Evolutionary conservation across 163 green algal species (phyloP), one percentile per base, ranked within the genome.

Genomic region (Chlamydomonas reinhardtii): DNA sequence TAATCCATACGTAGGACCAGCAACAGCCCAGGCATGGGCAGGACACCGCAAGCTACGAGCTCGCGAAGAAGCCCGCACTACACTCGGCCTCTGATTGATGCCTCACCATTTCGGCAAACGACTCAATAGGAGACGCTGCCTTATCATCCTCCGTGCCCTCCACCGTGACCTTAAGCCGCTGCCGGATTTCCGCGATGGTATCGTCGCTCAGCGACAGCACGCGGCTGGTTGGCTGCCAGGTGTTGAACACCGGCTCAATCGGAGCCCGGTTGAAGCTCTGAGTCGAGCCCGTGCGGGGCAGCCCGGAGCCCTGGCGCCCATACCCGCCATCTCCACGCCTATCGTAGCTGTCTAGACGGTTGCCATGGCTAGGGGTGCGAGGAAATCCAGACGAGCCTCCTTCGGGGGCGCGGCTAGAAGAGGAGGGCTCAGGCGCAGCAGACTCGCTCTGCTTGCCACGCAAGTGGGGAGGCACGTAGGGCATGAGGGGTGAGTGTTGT

Each of bases 71-170:
- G 12, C 14, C 12, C 12, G 14, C 48, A 19, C 48, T 56, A 2
- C 9, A 17, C 14, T 56, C 2, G 12, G 48, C 52, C n/a, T n/a
- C 31, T 64, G 19, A 73, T 66, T 22, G 24, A 29, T 6, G 6
- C 20, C 91, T 76, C 88, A 97, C 94, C 95, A 98, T 98, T 73
- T 98, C 96, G 32, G 95, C 89, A 85, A 98, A 98, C 1, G 91
- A 94, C 86, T 98, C 96, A 48, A 98, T 94, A 19, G 96, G 93
- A 4, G 90, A 70, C 11, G 83, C 39, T 9, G 88, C 77, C 20
- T 39, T 54, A 75, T 94, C 83, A 34, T 92, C 93, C 15, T 91
- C 73, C 16, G 32, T 43, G 8, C 94, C 83, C 31, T 96, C 89
- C 27, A 97, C 94, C 8, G 85, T 91, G 0, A 98, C 93, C 85